Evolutionary conservation across 306 rosid species (phyloP), one percentile per base, ranked within the genome.

Genomic region (Begonia peltatifolia): DNA sequence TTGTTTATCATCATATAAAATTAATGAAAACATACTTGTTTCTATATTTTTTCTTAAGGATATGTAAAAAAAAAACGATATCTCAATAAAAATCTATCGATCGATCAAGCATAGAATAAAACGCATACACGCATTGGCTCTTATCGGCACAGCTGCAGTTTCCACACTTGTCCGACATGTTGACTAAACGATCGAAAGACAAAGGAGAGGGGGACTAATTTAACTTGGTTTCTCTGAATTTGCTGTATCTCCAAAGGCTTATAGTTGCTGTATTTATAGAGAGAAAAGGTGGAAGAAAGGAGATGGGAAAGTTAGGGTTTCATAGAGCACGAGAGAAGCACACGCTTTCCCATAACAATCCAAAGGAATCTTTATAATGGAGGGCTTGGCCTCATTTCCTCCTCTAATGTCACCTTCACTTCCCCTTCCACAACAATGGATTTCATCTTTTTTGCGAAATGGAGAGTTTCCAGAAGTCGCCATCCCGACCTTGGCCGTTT

Each of bases 111-210:
- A 50, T 50, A 14, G 23, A 49, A 11, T 10, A 42, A 52, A 43
- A 42, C 42, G 71, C 86, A 71, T 75, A 86, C 95, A 13, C 61
- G 47, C 95, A 82, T 67, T 73, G 65, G 67, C 42, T 58, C 58
- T 50, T 41, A 85, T 82, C 95, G 68, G 79, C 11, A 44, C 95
- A 86, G 86, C 60, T 58, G 50, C 93, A 86, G 88, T 14, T 57
- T 68, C 52, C 59, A 41, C 93, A 75, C 57, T 46, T 57, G 67
- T 12, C 54, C 10, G 93, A 75, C 95, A 86, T 86, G 73, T 54
- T 72, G 72, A 53, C 55, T 55, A 52, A 59, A 62, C 5, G 46
- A 56, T 53, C 61, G 64, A 20, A 47, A 50, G 18, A 42, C 38
- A 47, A 42, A 67, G 22, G 25, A 57, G 43, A 60, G 10, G 50